A percentile compares a stretch with the other conserved stretches of the same genome.
phyloP scores from a whole-genome alignment of 768 basidiomycete genomes.

The Porphyrellus cyaneotinctus region DNA sequence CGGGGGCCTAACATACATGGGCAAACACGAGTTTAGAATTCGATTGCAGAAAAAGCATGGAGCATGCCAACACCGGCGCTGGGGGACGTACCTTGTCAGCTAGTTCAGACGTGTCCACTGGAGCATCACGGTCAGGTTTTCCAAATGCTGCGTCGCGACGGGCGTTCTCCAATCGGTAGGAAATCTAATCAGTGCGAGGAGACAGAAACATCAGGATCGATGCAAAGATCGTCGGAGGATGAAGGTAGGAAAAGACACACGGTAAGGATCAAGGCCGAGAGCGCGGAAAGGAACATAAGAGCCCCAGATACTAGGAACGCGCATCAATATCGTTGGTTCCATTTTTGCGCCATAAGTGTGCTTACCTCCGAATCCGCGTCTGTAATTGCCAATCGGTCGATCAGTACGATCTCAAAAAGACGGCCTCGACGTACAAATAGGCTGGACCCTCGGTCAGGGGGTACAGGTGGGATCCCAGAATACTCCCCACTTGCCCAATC shows the following conservation, averaged over 20 bases:
- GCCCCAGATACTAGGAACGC: conserved; percentile 14
- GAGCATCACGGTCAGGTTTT: conserved; percentile 40
- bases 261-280: conserved; percentile 19
- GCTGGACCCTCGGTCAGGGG: conserved; percentile 38
- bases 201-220: not conserved
- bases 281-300: conserved; percentile 24
- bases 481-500: conserved; percentile 41
- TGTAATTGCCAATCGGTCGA: not conserved
- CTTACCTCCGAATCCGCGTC: conserved; percentile 4
- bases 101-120: conserved; percentile 58
- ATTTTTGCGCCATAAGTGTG: not conserved
- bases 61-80: not conserved
- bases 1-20: not conserved
- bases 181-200: conserved; percentile 38
- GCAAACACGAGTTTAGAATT: not conserved
- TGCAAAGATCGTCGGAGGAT: not conserved
- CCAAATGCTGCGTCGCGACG: conserved; percentile 53
- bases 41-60: not conserved
- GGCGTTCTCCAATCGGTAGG: conserved; percentile 60
- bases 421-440: conserved; percentile 30
- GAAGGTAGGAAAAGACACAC: conserved; percentile 9
- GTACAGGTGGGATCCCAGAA: conserved; percentile 41
- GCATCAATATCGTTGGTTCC: not conserved
- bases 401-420: not conserved
- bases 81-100: conserved; percentile 45